A percentile compares a stretch with the other conserved stretches of the same genome.
Conservation (phyloP, 257 asterid genomes). For the Solanum medicagineum region DNA sequence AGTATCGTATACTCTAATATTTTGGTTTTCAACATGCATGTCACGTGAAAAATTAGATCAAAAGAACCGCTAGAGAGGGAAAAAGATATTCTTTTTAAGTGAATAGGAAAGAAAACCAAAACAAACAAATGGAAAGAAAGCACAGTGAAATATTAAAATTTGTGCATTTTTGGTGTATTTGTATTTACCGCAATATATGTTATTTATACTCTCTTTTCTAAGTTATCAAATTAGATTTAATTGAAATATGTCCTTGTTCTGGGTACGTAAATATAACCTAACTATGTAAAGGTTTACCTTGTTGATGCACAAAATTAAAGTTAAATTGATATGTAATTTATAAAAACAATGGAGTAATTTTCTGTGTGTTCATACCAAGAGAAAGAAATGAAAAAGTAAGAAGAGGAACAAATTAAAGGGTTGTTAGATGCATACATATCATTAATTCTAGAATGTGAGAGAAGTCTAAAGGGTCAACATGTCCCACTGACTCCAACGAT, state of each 20-base stretch:
- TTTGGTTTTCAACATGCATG: background rate
- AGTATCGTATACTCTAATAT: background rate
- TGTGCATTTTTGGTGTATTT: background rate
- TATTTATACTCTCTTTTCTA: background rate
- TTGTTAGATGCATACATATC: background rate
- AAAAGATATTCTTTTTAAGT: background rate
- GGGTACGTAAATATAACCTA: background rate
- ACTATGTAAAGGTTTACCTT: background rate
- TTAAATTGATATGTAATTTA: background rate
- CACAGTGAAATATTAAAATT: background rate
- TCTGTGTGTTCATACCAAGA: background rate
- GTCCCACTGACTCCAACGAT: background rate
- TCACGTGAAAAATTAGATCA: background rate
- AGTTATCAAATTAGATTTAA: background rate
- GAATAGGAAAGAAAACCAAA: background rate
- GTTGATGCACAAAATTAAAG: background rate
- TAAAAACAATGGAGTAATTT: background rate
- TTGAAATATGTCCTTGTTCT: background rate
- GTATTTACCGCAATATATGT: background rate
- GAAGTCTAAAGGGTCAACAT: background rate
- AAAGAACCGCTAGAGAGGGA: background rate
- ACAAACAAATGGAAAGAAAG: background rate
- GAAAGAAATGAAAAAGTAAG: background rate
- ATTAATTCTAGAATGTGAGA: background rate
- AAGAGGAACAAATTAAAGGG: background rate